Percentiles rank a stretch among this genome's conserved stretches.
phyloP scores from a whole-genome alignment of 2,329 filamentous ascomycete genomes.

The Trichoderma atroviride region DNA sequence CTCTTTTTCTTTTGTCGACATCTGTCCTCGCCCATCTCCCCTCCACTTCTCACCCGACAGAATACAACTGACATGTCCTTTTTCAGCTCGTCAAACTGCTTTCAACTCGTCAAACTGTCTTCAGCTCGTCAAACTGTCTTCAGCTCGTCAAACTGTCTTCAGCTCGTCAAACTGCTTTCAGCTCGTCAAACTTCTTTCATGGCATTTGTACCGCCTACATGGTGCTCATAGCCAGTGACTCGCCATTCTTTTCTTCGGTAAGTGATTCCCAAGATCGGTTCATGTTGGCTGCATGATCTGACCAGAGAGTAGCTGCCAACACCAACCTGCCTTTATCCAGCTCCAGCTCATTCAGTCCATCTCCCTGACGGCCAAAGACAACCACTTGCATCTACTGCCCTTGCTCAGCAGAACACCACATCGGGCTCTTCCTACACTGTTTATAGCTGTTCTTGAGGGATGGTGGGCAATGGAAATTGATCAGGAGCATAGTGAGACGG shows the following conservation, averaged over 20 bases:
- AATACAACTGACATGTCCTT: no score
- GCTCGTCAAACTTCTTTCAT: no score
- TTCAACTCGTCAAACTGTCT: no score
- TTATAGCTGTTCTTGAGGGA: background rate
- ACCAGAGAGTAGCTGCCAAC: background rate
- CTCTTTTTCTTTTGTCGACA: background rate
- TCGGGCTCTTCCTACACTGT: background rate
- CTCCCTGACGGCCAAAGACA: background rate
- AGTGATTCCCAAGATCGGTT: background rate
- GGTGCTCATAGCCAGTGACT: no score
- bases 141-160: no score
- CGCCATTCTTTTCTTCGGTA: background rate
- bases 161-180: no score
- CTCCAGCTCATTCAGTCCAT: background rate
- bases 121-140: no score
- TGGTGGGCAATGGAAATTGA: background rate
- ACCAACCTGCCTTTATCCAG: background rate
- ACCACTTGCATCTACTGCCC: background rate
- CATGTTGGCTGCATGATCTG: background rate
- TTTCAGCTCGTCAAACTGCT: no score
- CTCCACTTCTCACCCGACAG: no score
- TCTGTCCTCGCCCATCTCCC: no score
- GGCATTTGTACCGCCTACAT: no score
- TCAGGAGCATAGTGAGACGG: background rate
- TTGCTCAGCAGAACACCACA: background rate